Evolutionary conservation across 2,329 filamentous ascomycete genomes (phyloP).

Genomic region (Metarhizium guizhouense): DNA sequence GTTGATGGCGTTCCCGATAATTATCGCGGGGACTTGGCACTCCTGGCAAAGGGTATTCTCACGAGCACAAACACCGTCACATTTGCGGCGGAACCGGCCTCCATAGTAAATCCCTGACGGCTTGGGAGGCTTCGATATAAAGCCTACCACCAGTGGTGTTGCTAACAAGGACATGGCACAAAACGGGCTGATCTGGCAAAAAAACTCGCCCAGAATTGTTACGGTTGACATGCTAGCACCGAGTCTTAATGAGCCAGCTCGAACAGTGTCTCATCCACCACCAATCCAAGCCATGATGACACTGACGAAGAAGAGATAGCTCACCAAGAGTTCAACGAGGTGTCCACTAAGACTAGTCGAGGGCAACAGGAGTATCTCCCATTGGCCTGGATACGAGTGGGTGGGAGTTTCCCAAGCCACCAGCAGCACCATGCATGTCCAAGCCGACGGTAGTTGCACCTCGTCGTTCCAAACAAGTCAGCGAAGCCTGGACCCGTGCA

Average conservation of each 20-base stretch:
- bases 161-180: too few relatives aligned
- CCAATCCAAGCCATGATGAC: background rate
- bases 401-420: conserved; percentile 1
- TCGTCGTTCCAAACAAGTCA: background rate
- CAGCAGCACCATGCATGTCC: background rate
- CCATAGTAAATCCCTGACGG: background rate
- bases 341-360: background rate
- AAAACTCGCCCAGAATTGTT: background rate
- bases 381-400: conserved; percentile 4
- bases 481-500: background rate
- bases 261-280: background rate
- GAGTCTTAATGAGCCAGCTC: background rate
- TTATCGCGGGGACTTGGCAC: background rate
- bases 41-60: background rate
- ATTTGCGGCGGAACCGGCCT: background rate
- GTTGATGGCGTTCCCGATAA: background rate
- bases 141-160: too few relatives aligned
- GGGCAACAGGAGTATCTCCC: conserved; percentile 4
- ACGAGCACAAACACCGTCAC: background rate
- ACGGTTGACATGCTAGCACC: background rate
- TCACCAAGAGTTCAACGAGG: background rate
- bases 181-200: too few relatives aligned
- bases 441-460: conserved; percentile 5
- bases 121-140: background rate
- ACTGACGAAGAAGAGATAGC: background rate